phyloP scores from a whole-genome alignment of 176 grass and related monocot genomes.

The Guadua angustifolia region DNA sequence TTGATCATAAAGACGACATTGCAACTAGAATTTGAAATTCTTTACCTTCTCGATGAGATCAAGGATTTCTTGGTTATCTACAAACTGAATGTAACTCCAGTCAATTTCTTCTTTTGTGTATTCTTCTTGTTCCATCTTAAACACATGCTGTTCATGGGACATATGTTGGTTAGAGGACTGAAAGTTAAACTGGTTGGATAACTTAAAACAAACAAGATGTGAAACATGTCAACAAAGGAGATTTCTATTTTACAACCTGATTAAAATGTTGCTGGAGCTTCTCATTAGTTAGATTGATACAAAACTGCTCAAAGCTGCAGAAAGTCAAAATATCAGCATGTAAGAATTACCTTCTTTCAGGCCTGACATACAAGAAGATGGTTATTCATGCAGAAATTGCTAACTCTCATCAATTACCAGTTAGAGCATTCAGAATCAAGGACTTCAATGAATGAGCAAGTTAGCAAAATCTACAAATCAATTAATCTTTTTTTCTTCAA shows the following conservation, averaged over 20 bases:
- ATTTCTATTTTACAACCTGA: conserved; percentile 61
- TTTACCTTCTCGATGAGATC: conserved; percentile 98
- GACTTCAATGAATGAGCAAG: not conserved
- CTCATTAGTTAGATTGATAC: conserved; percentile 98
- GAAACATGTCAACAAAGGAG: conserved; percentile 1
- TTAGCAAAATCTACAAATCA: not conserved
- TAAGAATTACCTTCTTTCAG: conserved; percentile 22
- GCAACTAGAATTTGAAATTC: conserved; percentile 13
- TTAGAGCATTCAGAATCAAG: conserved; percentile 15
- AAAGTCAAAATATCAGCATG: conserved; percentile 45
- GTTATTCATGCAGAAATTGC: conserved; percentile 27
- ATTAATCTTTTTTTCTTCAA: not conserved
- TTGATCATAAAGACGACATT: not conserved
- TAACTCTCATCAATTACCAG: conserved; percentile 15
- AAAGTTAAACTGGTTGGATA: conserved; percentile 1
- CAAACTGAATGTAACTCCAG: conserved; percentile 97
- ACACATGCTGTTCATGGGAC: conserved; percentile 83
- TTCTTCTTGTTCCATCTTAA: conserved; percentile 99
- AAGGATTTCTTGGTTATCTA: conserved; percentile 96
- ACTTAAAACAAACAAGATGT: conserved; percentile 22
- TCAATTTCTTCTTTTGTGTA: conserved; percentile 98
- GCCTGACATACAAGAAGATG: conserved; percentile 18
- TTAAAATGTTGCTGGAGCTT: conserved; percentile 99
- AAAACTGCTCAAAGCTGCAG: conserved; percentile 98
- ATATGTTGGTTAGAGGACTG: conserved; percentile 32